Base-by-base conservation (phyloP, 768 basidiomycete species). In the Trametes meyenii region DNA sequence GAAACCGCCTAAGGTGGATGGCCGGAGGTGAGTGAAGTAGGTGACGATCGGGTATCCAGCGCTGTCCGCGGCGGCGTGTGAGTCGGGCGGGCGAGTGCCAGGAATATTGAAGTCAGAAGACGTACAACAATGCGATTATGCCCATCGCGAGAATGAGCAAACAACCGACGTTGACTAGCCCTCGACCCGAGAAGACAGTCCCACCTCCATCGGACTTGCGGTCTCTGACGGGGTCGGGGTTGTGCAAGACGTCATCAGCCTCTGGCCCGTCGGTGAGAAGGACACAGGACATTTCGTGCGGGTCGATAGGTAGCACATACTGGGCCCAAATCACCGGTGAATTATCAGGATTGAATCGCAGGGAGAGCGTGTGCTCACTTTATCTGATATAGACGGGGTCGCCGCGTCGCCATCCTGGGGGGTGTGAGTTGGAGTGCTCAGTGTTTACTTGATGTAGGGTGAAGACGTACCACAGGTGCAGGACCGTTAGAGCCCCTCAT, bases 121-220 rank as follows among this genome's bases (percentile, higher is more conserved):
- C 85, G 73, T 70, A 88, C 88, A 90, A 90, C 42, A 88, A 78
- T 19, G 79, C 72, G 14, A 86, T 59, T 43, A 84, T 76, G 21
- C 75, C 75, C 52, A 71, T 48, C 33, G 80, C 76, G 13, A 93
- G 72, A 44, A 88, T 58, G 51, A 80, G 59, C 17, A 94, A 76
- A 70, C 89, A 93, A 1, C 91, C 86, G 0, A 91, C 69, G 69
- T 95, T 94, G 7, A 81, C 77, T 54, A 90, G 68, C 21, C 89
- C 90, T 73, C 91, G 78, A 61, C 76, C 69, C 13, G 84, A 83
- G 65, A 85, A 78, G 49, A 81, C 73, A 58, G 80, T 74, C 21
- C 81, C 80, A 13, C 75, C 72, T 50, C 70, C 61, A 60, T 79
- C 76, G 45, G 50, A 61, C 64, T 64, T 72, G 38, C 66, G 63